These are phyloP conservation scores for Taiwanofungus camphoratus DNA, from an alignment of 1,284 basidiomycete species.

Conservation along the genomic window DNA sequence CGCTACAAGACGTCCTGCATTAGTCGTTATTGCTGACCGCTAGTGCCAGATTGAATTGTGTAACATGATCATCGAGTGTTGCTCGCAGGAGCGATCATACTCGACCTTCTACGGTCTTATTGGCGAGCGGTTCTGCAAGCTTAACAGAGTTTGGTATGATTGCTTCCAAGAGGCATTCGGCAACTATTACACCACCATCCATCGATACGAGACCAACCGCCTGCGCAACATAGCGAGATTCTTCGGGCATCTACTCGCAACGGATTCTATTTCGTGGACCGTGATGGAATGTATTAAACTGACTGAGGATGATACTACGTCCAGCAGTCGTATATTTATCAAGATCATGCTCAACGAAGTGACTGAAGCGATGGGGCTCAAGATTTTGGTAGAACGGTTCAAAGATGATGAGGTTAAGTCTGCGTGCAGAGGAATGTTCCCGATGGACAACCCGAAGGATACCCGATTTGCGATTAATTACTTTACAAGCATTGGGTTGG, in stretches of 20 bases:
- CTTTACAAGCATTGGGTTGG: slow-evolving; percentile 91
- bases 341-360: slow-evolving; percentile 96
- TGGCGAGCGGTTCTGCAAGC: slow-evolving; percentile 94
- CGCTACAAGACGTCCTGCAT: slow-evolving; percentile 15
- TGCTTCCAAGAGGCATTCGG: slow-evolving; percentile 84
- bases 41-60: slow-evolving; percentile 77
- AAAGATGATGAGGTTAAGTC: slow-evolving; percentile 77
- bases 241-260: slow-evolving; percentile 87
- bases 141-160: slow-evolving; percentile 92
- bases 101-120: slow-evolving; percentile 94
- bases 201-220: slow-evolving; percentile 98
- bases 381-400: slow-evolving; percentile 79
- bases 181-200: slow-evolving; percentile 94
- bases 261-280: slow-evolving; percentile 88
- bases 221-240: slow-evolving; percentile 95
- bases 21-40: slow-evolving; percentile 5
- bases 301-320: slow-evolving; percentile 98
- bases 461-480: slow-evolving; percentile 98
- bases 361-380: slow-evolving; percentile 89
- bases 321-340: slow-evolving; percentile 93
- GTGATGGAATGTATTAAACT: slow-evolving; percentile 83
- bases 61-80: slow-evolving; percentile 99
- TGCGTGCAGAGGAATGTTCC: slow-evolving; percentile 86
- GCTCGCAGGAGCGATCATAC: slow-evolving; percentile 97
- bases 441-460: slow-evolving; percentile 92